Evolutionary conservation across 805 yeast genomes (phyloP).

Genomic region (Kodamaea hsintzibuensis): DNA sequence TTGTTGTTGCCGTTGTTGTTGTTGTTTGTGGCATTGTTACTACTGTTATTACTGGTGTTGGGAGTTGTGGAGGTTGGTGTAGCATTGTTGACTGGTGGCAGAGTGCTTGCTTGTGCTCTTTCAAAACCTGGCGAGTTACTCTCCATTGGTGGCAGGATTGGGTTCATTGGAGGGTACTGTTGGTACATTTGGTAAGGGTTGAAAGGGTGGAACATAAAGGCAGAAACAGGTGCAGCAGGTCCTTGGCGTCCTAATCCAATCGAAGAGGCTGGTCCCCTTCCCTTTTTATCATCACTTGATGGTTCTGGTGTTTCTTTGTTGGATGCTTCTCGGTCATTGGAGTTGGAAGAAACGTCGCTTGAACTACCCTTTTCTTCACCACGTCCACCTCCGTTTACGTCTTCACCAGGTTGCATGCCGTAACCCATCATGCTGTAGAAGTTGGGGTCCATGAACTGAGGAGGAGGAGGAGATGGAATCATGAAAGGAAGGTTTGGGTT

Average conservation of each 20-base stretch:
- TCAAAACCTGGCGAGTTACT: neutral
- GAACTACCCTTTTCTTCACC: neutral
- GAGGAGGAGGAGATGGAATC: conserved; percentile 35
- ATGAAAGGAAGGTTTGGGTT: conserved; percentile 26
- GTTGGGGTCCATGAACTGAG: conserved; percentile 39
- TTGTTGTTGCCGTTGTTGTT: conserved; percentile 7
- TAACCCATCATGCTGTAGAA: conserved; percentile 34
- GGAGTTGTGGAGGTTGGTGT: conserved; percentile 10
- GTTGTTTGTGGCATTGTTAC: neutral
- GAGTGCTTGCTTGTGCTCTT: conserved; percentile 12
- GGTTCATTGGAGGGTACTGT: conserved; percentile 20
- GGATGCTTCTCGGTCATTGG: neutral
- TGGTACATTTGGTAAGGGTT: conserved; percentile 46
- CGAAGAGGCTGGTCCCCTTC: conserved; percentile 19
- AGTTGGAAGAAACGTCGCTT: neutral
- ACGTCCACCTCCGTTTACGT: neutral
- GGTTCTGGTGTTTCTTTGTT: conserved; percentile 5
- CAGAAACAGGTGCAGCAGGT: conserved; percentile 16
- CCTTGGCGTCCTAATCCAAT: conserved; percentile 31
- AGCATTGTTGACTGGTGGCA: conserved; percentile 17
- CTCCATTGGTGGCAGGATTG: conserved; percentile 5
- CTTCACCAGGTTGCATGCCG: conserved; percentile 11
- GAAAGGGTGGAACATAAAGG: conserved; percentile 52
- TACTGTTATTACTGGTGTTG: conserved; percentile 3
- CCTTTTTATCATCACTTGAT: conserved; percentile 3